Conservation (phyloP, 768 basidiomycete genomes). For the Leucosporidium yakuticum region DNA sequence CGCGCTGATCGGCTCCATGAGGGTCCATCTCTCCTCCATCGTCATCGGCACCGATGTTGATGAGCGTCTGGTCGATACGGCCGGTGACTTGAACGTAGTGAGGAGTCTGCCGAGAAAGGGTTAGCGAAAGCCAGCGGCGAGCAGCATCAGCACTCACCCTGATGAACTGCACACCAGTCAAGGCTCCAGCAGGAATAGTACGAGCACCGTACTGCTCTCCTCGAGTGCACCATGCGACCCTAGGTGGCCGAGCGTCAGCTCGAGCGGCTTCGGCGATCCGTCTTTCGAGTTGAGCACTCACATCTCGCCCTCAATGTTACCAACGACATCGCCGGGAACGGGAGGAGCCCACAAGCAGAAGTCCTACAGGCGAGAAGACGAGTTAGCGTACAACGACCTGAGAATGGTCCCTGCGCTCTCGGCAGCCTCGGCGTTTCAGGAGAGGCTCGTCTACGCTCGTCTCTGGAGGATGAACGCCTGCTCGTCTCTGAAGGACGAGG, state of each 20-base stretch:
- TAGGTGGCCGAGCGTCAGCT: too few species aligned
- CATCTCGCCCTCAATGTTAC: conserved; percentile 30
- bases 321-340: conserved; percentile 26
- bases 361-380: conserved; percentile 5
- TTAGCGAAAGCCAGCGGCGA: neutral
- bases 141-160: conserved; percentile 12
- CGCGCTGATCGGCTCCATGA: conserved; percentile 69
- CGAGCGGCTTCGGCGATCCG: too few species aligned
- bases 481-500: neutral
- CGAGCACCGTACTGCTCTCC: conserved; percentile 59
- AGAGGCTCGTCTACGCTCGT: conserved; percentile 34
- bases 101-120: conserved; percentile 44
- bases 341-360: conserved; percentile 27
- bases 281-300: too few species aligned
- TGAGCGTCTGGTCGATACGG: conserved; percentile 56
- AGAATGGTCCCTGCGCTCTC: neutral
- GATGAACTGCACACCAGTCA: conserved; percentile 61
- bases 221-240: conserved; percentile 42
- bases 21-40: conserved; percentile 65
- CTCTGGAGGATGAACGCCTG: neutral
- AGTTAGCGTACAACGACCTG: neutral
- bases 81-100: conserved; percentile 52
- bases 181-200: conserved; percentile 60
- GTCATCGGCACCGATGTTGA: conserved; percentile 55
- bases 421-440: neutral